A percentile compares a stretch with the other conserved stretches of the same genome.
phyloP scores from a whole-genome alignment of 129 eudicot species.

The Chrysanthemum makinoi region DNA sequence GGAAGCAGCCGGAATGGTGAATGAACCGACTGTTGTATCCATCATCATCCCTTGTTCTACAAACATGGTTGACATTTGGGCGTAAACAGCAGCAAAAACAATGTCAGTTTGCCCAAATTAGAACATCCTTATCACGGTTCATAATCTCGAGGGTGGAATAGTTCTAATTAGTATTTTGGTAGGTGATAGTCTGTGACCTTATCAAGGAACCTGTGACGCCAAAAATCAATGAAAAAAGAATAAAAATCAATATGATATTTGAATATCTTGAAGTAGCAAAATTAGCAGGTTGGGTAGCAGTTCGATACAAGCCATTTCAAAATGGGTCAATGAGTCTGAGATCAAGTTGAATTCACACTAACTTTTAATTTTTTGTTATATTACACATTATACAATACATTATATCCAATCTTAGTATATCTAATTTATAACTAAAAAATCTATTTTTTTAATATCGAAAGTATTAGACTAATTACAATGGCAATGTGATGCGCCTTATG shows the following conservation, averaged over 20 bases:
- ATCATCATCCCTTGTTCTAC: constrained; percentile 86
- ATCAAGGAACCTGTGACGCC: constrained; percentile 63
- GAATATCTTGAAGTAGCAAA: too few species aligned
- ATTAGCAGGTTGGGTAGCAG: background rate
- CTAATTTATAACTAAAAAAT: too few species aligned
- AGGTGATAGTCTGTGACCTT: constrained; percentile 59
- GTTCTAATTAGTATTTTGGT: constrained; percentile 38
- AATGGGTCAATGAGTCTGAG: too few species aligned
- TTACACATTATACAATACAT: too few species aligned
- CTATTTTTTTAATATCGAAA: too few species aligned
- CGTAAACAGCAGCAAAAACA: constrained; percentile 69
- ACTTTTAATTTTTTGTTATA: too few species aligned
- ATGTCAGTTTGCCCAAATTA: constrained; percentile 91
- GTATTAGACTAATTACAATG: too few species aligned
- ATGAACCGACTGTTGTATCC: constrained; percentile 66
- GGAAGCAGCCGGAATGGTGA: constrained; percentile 78
- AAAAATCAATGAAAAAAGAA: background rate
- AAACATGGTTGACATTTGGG: constrained; percentile 85
- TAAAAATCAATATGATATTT: background rate
- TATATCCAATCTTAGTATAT: too few species aligned
- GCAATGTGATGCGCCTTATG: too few species aligned
- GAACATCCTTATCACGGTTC: constrained; percentile 90
- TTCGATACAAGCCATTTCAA: too few species aligned
- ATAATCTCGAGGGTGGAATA: constrained; percentile 66
- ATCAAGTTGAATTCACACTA: too few species aligned